Evolutionary conservation across 306 rosid species (phyloP), one percentile per base, ranked within the genome.

Genomic region (Acacia confusa): DNA sequence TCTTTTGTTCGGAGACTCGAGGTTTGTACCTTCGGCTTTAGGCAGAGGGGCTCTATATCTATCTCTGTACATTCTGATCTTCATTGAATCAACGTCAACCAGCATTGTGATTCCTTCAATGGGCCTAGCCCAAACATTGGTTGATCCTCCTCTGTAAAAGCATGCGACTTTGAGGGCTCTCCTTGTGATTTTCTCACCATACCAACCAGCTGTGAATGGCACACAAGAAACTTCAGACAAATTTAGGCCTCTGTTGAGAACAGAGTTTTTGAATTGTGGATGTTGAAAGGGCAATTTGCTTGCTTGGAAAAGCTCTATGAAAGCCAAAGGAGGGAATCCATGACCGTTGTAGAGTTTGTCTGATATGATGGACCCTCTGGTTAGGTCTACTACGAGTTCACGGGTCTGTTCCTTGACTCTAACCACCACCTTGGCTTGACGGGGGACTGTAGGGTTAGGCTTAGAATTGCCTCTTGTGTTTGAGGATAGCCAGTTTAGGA

Each of bases 121-220:
- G 28, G 98, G 98, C 86, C 98, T 86, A 30, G 94, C 84, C 82
- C 90, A 94, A 34, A 94, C 85, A 74, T 94, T 92, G 22, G 84
- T 84, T 0, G 94, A 72, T 44, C 89, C 94, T 65, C 90, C 97
- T 48, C 92, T 78, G 25, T 94, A 92, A 52, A 84, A 91, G 80
- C 97, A 91, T 27, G 75, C 79, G 17, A 89, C 90, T 82, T 89
- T 92, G 52, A 94, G 87, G 76, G 87, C 84, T 83, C 98, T 88
- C 45, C 53, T 86, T 55, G 94, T 88, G 28, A 77, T 75, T 22
- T 83, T 40, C 41, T 92, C 94, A 17, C 98, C 97, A 80, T 72
- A 90, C 97, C 97, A 94, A 70, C 98, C 98, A 25, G 89, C 44
- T n/a, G 97, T 91, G 30, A 92, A 86, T 43, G 98, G 97, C 2